Conservation (phyloP, 2,329 filamentous ascomycete species). For the Chrysoporthe austroafricana region DNA sequence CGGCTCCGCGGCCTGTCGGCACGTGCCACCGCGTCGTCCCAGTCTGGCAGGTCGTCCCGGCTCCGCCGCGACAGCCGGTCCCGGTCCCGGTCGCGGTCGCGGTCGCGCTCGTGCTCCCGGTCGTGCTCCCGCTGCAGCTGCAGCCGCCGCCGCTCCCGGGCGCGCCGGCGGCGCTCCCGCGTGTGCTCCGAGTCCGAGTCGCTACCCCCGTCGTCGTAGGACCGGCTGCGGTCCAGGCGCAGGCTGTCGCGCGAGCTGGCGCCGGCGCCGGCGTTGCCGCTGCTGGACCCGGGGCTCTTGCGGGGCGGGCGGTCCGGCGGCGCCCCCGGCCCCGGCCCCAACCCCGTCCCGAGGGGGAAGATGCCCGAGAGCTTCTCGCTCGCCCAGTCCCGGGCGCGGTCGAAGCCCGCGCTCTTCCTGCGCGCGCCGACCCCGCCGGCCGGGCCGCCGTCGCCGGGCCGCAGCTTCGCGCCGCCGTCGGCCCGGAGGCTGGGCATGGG, state of each 20-base stretch:
- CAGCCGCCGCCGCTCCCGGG: constrained; percentile 40
- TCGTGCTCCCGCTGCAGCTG: constrained; percentile 31
- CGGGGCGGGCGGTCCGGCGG: constrained; percentile 42
- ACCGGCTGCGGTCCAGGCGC: constrained; percentile 45
- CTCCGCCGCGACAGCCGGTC: constrained; percentile 34
- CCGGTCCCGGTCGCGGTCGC: constrained; percentile 30
- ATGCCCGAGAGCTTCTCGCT: constrained; percentile 49
- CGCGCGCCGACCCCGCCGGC: background rate
- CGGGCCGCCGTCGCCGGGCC: constrained; percentile 28
- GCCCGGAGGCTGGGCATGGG: constrained; percentile 17
- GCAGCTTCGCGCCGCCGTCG: constrained; percentile 29
- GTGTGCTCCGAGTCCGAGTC: constrained; percentile 34
- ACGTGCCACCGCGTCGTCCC: constrained; percentile 35
- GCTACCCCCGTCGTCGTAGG: constrained; percentile 44
- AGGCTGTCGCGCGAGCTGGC: constrained; percentile 47
- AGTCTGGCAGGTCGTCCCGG: constrained; percentile 35
- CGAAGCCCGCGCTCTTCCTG: constrained; percentile 19
- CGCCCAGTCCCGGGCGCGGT: constrained; percentile 24
- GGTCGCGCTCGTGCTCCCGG: constrained; percentile 31
- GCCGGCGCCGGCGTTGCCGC: constrained; percentile 27
- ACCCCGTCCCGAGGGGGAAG: constrained; percentile 39
- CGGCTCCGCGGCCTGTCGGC: constrained; percentile 38
- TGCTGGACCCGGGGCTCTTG: constrained; percentile 39
- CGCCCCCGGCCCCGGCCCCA: constrained; percentile 29
- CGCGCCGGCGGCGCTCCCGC: constrained; percentile 32